These are phyloP conservation scores for Nadsonia starkeyi-henricii DNA, from an alignment of 1,139 yeast species.

Conservation along the genomic window DNA sequence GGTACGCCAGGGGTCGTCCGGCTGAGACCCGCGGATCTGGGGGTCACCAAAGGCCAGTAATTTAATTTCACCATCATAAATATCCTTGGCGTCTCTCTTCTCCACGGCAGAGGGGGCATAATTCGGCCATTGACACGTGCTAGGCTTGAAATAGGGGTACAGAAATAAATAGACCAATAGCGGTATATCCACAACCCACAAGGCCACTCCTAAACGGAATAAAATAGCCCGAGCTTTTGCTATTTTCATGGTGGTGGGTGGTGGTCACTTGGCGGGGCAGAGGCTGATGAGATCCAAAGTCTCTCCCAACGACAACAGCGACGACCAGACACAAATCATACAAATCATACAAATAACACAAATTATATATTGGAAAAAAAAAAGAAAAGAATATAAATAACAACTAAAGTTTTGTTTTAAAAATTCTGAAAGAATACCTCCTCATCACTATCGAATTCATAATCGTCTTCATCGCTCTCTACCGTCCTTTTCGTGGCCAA, in stretches of 20 bases:
- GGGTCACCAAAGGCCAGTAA: slow-evolving; percentile 84
- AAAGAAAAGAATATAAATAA: too few relatives aligned
- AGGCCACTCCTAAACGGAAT: not conserved
- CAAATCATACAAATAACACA: too few relatives aligned
- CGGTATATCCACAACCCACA: slow-evolving; percentile 2
- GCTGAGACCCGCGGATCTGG: slow-evolving; percentile 82
- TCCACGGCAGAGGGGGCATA: too few relatives aligned
- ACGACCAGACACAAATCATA: too few relatives aligned
- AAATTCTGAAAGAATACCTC: not conserved
- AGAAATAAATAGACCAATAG: slow-evolving; percentile 13
- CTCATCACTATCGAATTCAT: not conserved
- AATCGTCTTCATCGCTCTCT: not conserved
- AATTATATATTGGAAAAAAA: too few relatives aligned
- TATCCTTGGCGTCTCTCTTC: not conserved
- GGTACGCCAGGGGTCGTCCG: slow-evolving; percentile 55
- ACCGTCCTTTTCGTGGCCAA: not conserved
- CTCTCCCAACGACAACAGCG: too few relatives aligned
- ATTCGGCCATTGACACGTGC: slow-evolving; percentile 18
- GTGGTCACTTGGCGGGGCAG: too few relatives aligned
- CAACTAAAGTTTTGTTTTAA: too few relatives aligned
- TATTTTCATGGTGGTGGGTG: not conserved
- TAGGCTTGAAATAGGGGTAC: slow-evolving; percentile 12
- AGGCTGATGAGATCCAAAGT: too few relatives aligned
- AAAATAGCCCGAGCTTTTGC: not conserved
- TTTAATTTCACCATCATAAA: slow-evolving; percentile 13